Percentiles rank a stretch among this genome's conserved stretches.
Conservation (phyloP, 2,329 filamentous ascomycete genomes). For the Pyricularia sp. region DNA sequence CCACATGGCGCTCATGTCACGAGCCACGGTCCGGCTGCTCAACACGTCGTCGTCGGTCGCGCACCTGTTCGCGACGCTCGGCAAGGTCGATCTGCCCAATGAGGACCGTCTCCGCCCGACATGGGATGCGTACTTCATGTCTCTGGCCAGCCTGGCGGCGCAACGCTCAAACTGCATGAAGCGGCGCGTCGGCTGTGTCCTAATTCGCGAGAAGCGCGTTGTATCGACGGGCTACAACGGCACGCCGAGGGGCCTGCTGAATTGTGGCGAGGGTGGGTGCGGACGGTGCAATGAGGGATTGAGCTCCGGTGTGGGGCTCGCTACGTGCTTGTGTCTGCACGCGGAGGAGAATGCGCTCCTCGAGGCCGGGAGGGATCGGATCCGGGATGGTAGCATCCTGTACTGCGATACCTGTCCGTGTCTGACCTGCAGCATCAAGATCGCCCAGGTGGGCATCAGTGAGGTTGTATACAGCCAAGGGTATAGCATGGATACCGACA, state of each 20-base stretch:
- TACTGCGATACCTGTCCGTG: constrained; percentile 97
- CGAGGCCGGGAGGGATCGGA: constrained; percentile 83
- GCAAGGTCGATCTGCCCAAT: constrained; percentile 63
- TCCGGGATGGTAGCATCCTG: constrained; percentile 67
- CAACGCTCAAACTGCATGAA: constrained; percentile 98
- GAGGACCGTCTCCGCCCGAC: constrained; percentile 69
- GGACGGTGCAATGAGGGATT: constrained; percentile 68
- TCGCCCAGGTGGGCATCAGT: constrained; percentile 86
- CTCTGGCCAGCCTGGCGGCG: constrained; percentile 80
- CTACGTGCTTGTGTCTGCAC: constrained; percentile 91
- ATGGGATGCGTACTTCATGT: constrained; percentile 99
- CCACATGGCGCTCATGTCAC: constrained; percentile 63
- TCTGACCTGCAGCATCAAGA: constrained; percentile 96
- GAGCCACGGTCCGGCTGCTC: constrained; percentile 71
- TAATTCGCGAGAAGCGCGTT: constrained; percentile 75
- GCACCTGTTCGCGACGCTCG: constrained; percentile 59
- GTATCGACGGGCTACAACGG: constrained; percentile 96
- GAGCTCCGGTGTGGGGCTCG: constrained; percentile 56
- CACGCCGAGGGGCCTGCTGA: constrained; percentile 76
- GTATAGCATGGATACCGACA: constrained; percentile 86
- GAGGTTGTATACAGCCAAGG: constrained; percentile 92
- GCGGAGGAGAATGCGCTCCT: constrained; percentile 95
- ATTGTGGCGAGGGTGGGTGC: constrained; percentile 91
- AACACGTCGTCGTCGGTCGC: constrained; percentile 64
- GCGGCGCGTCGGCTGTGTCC: constrained; percentile 82